Evolutionary conservation across 1,284 basidiomycete species (phyloP), one percentile per base, ranked within the genome.

Genomic region (Pterula multifida): DNA sequence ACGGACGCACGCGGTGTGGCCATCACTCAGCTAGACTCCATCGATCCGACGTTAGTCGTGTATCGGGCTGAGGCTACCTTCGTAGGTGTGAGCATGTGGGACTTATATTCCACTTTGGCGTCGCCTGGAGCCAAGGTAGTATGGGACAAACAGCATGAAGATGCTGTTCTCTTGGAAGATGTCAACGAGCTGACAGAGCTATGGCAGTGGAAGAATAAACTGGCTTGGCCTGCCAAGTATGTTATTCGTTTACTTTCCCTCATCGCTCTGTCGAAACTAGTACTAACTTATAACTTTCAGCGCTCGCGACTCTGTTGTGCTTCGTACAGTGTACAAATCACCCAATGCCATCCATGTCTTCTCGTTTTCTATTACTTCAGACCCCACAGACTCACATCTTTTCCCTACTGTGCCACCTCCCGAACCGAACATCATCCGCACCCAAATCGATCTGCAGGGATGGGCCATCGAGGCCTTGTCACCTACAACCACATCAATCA

Each of bases 31-130:
- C 80, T 98, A 13, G 90, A 98, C 64, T 96, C 92, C 0, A 98
- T 98, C 54, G 96, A 99, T 65, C 93, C 92, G 23, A 98, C 95
- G 0, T 70, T 98, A 28, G 90, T 97, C 2, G 94, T 99, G 1
- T 98, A 93, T 64, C 81, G 92, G 13, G 95, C 95, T 0, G 94
- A 98, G 65, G 94, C 95, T 0, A 95, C 94, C 0, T 98, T 98
- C 65, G 94, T 98, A 26, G 96, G 95, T 19, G 83, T 98, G 1
- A 83, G 90, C 13, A 73, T 98, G 1, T 98, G 95, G 94, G 96
- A 98, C 63, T 70, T 98, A n/a, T 96, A 89, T 59, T 81, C 85
- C 21, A 83, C 89, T 1, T 83, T 98, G 47, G 79, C 81, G 24
- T 89, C 85, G 15, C 88, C 90, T 1, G 91, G 92, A 0, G 84